A percentile compares a stretch with the other conserved stretches of the same genome.
phyloP scores from a whole-genome alignment of 192 early-diverging fungal species.

The Coemansia sp. region DNA sequence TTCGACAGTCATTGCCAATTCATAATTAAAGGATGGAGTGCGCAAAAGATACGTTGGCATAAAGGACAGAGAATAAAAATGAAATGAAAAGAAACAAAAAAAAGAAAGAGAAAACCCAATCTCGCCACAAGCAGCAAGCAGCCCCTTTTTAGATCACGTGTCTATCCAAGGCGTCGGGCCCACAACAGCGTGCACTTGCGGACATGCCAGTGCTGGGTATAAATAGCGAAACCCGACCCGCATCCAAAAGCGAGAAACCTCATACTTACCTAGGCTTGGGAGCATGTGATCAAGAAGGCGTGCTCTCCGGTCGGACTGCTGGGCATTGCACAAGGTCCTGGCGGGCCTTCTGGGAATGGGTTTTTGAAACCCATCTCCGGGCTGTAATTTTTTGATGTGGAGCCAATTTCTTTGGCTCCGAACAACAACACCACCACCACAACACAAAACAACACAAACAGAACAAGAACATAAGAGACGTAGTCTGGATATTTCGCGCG shows the following conservation, averaged over 20 bases:
- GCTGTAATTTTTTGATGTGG: slow-evolving; percentile 51
- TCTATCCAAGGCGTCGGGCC: neutral
- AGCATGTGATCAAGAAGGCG: slow-evolving; percentile 39
- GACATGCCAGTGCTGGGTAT: neutral
- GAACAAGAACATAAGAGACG: neutral
- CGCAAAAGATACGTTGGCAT: neutral
- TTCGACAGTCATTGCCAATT: slow-evolving; percentile 17
- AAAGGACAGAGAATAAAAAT: neutral
- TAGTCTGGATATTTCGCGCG: no score
- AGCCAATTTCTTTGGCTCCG: slow-evolving; percentile 35
- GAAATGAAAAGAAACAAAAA: neutral
- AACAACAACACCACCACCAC: slow-evolving; percentile 11
- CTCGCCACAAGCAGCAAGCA: neutral
- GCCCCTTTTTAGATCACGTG: slow-evolving; percentile 1
- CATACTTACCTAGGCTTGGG: slow-evolving; percentile 38
- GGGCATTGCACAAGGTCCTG: slow-evolving; percentile 45
- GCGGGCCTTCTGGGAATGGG: slow-evolving; percentile 41
- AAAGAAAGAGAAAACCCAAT: neutral
- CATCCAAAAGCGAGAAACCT: slow-evolving; percentile 17
- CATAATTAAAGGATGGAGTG: neutral
- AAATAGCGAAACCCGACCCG: neutral
- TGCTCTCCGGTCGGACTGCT: slow-evolving; percentile 23
- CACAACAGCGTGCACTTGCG: neutral
- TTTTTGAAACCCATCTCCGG: slow-evolving; percentile 31
- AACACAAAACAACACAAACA: neutral